phyloP scores from a whole-genome alignment of 148 eudicot genomes.

The Polygonum maritimum region DNA sequence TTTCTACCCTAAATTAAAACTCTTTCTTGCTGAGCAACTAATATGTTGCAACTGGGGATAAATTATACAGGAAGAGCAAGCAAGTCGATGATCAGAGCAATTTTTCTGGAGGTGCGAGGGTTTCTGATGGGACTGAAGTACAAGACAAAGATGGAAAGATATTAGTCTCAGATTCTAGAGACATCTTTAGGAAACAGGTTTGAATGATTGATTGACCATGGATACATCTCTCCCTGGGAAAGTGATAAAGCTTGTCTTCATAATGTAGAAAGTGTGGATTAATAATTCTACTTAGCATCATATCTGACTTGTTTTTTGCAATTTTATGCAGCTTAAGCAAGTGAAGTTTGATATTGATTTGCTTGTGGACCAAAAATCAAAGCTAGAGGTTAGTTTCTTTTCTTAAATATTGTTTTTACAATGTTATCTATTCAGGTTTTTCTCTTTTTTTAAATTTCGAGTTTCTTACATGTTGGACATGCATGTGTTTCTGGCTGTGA shows the following conservation, averaged over 20 bases:
- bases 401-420: neutral
- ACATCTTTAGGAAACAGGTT: slow-evolving; percentile 50
- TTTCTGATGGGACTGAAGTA: slow-evolving; percentile 38
- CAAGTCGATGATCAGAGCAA: slow-evolving; percentile 53
- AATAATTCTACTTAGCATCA: neutral
- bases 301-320: slow-evolving; percentile 7
- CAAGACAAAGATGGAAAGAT: slow-evolving; percentile 29
- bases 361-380: slow-evolving; percentile 42
- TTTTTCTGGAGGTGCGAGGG: slow-evolving; percentile 40
- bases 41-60: neutral
- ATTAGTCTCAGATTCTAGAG: slow-evolving; percentile 30
- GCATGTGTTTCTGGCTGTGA: neutral
- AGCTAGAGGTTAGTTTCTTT: slow-evolving; percentile 55
- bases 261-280: neutral
- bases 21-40: neutral
- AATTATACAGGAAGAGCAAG: slow-evolving; percentile 28
- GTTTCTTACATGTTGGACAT: neutral
- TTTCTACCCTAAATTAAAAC: neutral
- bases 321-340: slow-evolving; percentile 50
- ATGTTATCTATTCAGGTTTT: neutral
- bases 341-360: slow-evolving; percentile 45
- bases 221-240: neutral
- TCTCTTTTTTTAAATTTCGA: neutral
- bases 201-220: neutral
- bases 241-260: neutral